Evolutionary conservation across 129 eudicot genomes (phyloP).

Genomic region (Silybum marianum): DNA sequence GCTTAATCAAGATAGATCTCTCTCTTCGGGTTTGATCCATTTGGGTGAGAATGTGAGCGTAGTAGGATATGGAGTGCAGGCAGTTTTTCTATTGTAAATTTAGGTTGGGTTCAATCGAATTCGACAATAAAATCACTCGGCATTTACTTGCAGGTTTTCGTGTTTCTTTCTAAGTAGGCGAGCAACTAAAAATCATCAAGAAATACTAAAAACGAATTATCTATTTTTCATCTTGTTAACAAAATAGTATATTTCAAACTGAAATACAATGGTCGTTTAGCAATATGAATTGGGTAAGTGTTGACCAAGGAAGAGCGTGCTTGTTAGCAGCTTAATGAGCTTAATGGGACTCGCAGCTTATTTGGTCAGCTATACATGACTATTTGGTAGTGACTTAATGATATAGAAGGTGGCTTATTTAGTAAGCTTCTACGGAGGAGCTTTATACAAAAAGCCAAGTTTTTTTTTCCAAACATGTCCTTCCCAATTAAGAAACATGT

Average conservation of each 20-base stretch:
- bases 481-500: too few relatives aligned
- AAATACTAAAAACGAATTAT: slow-evolving; percentile 1
- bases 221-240: slow-evolving; percentile 3
- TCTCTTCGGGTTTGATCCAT: slow-evolving; percentile 5
- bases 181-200: slow-evolving; percentile 10
- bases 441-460: too few relatives aligned
- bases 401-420: too few relatives aligned
- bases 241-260: background rate
- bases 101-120: slow-evolving; percentile 26
- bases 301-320: background rate
- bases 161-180: background rate
- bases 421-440: too few relatives aligned
- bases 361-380: too few relatives aligned
- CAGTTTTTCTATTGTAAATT: slow-evolving; percentile 37
- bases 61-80: slow-evolving; percentile 31
- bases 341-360: too few relatives aligned
- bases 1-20: slow-evolving; percentile 35
- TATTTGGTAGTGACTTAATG: too few relatives aligned
- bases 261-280: background rate
- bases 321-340: too few relatives aligned
- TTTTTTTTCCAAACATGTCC: too few relatives aligned
- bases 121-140: slow-evolving; percentile 34
- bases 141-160: background rate
- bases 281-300: background rate
- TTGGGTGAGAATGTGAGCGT: slow-evolving; percentile 37